Conservation (phyloP, 2,329 filamentous ascomycete species). For the Aspergillus sp. region DNA sequence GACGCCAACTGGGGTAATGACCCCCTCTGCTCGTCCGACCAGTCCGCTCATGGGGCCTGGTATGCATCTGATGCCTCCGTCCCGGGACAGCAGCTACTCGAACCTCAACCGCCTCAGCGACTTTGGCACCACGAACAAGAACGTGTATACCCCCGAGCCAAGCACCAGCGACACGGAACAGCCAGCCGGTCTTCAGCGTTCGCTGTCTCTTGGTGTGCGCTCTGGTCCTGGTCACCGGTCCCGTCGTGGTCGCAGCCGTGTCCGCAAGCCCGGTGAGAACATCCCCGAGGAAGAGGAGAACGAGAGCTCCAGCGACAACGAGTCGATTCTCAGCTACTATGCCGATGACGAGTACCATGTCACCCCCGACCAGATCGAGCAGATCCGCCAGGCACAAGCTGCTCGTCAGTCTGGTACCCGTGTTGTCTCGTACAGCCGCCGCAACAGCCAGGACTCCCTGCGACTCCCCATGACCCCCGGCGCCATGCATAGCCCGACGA, state of each 20-base stretch:
- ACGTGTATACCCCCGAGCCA: constrained; percentile 43
- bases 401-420: constrained; percentile 22
- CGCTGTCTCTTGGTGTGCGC: constrained; percentile 46
- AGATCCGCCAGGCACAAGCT: constrained; percentile 31
- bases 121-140: constrained; percentile 40
- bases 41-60: constrained; percentile 49
- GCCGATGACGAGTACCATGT: constrained; percentile 46
- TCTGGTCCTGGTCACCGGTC: constrained; percentile 45
- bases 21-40: constrained; percentile 38
- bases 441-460: constrained; percentile 32
- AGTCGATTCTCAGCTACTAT: constrained; percentile 40
- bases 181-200: constrained; percentile 39
- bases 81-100: constrained; percentile 34
- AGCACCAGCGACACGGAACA: constrained; percentile 36
- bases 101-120: constrained; percentile 36
- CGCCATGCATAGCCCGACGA: constrained; percentile 27
- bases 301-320: constrained; percentile 43
- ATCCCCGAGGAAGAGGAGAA: constrained; percentile 27
- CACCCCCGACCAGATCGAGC: constrained; percentile 39
- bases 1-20: constrained; percentile 46
- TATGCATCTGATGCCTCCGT: constrained; percentile 40
- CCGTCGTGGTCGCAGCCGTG: constrained; percentile 30
- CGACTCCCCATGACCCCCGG: constrained; percentile 16
- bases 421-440: constrained; percentile 25
- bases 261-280: background rate